Evolutionary conservation across 2,329 filamentous ascomycete genomes (phyloP).

Genomic region (Thelonectria blattea): DNA sequence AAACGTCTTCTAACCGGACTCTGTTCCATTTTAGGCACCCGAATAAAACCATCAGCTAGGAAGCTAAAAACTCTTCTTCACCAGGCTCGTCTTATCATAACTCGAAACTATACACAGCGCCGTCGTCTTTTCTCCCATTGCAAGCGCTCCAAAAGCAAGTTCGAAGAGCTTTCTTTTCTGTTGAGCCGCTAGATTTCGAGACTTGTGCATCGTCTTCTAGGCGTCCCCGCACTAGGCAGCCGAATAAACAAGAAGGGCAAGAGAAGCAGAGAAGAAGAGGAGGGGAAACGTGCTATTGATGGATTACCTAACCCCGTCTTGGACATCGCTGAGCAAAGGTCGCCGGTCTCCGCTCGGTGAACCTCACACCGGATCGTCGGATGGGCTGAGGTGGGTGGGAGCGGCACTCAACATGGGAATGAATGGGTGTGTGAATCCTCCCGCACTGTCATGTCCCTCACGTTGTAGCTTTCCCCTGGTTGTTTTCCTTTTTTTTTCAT

Average conservation of each 20-base stretch:
- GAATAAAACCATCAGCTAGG: background rate
- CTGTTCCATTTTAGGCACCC: background rate
- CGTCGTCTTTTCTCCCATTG: background rate
- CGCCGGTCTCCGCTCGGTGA: background rate
- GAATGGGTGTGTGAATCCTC: background rate
- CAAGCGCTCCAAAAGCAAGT: background rate
- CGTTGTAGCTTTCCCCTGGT: background rate
- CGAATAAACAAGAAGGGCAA: conserved; percentile 1
- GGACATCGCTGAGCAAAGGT: no score
- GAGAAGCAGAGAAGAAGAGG: background rate
- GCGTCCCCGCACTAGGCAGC: conserved; percentile 15
- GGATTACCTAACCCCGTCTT: background rate
- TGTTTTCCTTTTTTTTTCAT: background rate
- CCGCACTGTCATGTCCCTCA: background rate
- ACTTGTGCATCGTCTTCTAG: background rate
- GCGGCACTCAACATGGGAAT: background rate
- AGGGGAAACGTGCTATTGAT: background rate
- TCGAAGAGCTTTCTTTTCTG: background rate
- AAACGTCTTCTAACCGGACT: background rate
- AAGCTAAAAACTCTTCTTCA: background rate
- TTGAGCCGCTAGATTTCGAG: conserved; percentile 10
- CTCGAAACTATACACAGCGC: background rate
- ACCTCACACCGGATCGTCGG: background rate
- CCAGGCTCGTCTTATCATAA: no score
- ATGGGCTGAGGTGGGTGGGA: background rate